Percentiles rank a stretch among this genome's conserved stretches.
phyloP scores from a whole-genome alignment of 2,329 filamentous ascomycete species.

The Aspergillus brasiliensis region DNA sequence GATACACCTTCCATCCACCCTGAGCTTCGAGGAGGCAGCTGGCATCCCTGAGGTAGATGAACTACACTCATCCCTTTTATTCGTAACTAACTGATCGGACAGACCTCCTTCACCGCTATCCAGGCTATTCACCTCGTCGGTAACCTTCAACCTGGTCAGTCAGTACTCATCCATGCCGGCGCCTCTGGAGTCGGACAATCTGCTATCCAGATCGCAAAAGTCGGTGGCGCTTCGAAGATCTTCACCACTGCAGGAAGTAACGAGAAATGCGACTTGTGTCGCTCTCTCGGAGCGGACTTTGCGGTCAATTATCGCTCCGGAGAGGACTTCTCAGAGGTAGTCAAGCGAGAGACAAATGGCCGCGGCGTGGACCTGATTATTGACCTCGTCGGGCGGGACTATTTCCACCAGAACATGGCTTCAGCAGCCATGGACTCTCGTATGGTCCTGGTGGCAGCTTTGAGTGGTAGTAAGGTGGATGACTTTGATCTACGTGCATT shows the following conservation, averaged over 20 bases:
- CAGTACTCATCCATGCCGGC: not conserved
- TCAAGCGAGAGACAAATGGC: not conserved
- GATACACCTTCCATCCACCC: constrained; percentile 69
- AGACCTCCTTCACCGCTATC: not conserved
- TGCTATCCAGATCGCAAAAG: not conserved
- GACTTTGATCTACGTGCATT: not conserved
- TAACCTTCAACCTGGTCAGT: not conserved
- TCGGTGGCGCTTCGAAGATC: not conserved
- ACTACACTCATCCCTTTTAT: not conserved
- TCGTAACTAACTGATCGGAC: not conserved
- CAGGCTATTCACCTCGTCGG: not conserved
- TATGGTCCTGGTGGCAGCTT: not conserved
- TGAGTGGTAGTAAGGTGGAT: not conserved
- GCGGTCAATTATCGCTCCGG: not conserved
- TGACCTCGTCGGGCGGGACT: not conserved
- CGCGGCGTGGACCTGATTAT: not conserved
- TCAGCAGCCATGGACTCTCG: not conserved
- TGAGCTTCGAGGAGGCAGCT: constrained; percentile 29
- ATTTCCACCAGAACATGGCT: not conserved
- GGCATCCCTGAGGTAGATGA: constrained; percentile 36
- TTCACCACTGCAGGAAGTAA: not conserved
- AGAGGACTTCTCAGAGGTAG: not conserved
- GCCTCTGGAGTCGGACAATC: not conserved
- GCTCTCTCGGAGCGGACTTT: not conserved
- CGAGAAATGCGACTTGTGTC: not conserved